Evolutionary conservation across 2,329 filamentous ascomycete species (phyloP), one percentile per base, ranked within the genome.

Genomic region (Talaromyces marneffei): DNA sequence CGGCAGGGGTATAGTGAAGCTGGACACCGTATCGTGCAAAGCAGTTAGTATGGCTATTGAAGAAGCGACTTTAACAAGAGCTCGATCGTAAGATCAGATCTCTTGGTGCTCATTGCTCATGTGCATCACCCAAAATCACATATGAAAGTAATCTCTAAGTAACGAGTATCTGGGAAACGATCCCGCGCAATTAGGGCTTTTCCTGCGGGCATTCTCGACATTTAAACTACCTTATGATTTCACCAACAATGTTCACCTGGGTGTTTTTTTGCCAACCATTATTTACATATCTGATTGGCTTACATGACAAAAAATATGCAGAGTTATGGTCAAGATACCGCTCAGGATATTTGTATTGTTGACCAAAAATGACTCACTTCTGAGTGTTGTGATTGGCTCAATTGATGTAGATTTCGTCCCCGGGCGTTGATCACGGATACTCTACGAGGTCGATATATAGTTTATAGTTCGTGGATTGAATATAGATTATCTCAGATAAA

Each of bases 341-440:
- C 10, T 20, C 48, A 23, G 8, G 20, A n/a, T 16, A 39, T 58
- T 29, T 27, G 18, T 31, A 42, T 53, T 20, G n/a, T 59, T 58
- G 60, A 62, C 60, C 55, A 59, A 59, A n/a, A 59, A 62, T 62
- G 60, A 62, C 37, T 62, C 46, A 62, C 40, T 50, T 62, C 18
- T 33, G 33, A 9, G 29, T 18, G 20, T 4, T 25, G 23, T 59
- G 48, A 59, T 62, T 62, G 60, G 60, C 55, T 48, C n/a, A 3
- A 40, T 54, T 9, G 23, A 4, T 10, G 7, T 14, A 29, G 9
- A 33, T 33, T n/a, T 52, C 18, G 14, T n/a, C 18, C 39, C 18
- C 18, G 3, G 16, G 23, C 10, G 23, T 48, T 48, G 23, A 48
- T 48, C 44, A 48, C 44, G 44, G 27, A 27, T 27, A 9, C 25